A percentile compares a stretch with the other conserved stretches of the same genome.
These are phyloP conservation scores for Prunus mongolica DNA, from an alignment of 306 rosid species.

Conservation along the genomic window DNA sequence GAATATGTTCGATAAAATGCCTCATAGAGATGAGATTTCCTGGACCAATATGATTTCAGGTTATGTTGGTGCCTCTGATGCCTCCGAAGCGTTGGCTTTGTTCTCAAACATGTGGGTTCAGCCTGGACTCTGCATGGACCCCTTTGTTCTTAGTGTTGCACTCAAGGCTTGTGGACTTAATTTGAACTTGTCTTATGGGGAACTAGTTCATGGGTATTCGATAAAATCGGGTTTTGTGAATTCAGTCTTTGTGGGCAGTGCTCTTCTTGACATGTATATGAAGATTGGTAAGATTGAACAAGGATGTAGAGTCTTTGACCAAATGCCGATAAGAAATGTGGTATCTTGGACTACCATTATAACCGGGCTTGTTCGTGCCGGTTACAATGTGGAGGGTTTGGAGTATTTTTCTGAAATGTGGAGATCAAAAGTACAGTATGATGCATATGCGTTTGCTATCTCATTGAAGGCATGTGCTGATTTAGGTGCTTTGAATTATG, in stretches of 20 bases:
- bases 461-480: slow-evolving; percentile 70
- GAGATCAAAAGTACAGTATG: slow-evolving; percentile 62
- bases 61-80: slow-evolving; percentile 40
- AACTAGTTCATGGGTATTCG: slow-evolving; percentile 55
- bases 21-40: slow-evolving; percentile 50
- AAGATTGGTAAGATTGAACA: slow-evolving; percentile 52
- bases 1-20: slow-evolving; percentile 50
- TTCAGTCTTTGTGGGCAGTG: slow-evolving; percentile 70
- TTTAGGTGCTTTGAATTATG: slow-evolving; percentile 48
- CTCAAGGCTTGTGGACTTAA: slow-evolving; percentile 64
- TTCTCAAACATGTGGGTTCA: slow-evolving; percentile 51
- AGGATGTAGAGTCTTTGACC: slow-evolving; percentile 52
- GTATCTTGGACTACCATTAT: slow-evolving; percentile 73
- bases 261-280: slow-evolving; percentile 69
- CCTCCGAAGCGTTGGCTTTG: slow-evolving; percentile 49
- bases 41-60: slow-evolving; percentile 59
- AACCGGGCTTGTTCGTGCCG: slow-evolving; percentile 69
- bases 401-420: slow-evolving; percentile 69
- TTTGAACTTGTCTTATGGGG: slow-evolving; percentile 40
- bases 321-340: slow-evolving; percentile 54
- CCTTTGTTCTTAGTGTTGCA: slow-evolving; percentile 53
- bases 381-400: slow-evolving; percentile 45
- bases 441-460: slow-evolving; percentile 58
- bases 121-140: slow-evolving; percentile 44
- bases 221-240: slow-evolving; percentile 53